Evolutionary conservation across 495 filamentous ascomycete species (phyloP), one percentile per base, ranked within the genome.

Genomic region (Lophiostoma macrostomum): DNA sequence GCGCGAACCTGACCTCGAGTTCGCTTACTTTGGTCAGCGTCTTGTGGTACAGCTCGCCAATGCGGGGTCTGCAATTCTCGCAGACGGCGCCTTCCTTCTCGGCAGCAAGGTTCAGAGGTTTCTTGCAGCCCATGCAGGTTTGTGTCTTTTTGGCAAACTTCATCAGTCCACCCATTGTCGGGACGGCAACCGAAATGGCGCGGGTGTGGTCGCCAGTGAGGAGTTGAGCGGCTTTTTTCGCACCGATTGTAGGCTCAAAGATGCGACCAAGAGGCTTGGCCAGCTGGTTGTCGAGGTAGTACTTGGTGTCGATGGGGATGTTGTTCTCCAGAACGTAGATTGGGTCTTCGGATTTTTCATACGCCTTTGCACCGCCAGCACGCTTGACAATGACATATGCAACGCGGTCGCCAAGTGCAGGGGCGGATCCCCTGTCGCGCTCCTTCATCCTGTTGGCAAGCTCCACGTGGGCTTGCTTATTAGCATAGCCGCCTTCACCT

Each of bases 71-170:
- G 65, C 91, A 95, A 62, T 94, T 78, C 23, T 80, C 76, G 65
- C 93, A 97, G 22, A 97, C 91, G 0, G 94, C 93, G 6, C 91
- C 93, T 1, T 79, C 82, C 64, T 76, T 80, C 70, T 95, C 90
- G 12, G 84, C 81, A 54, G 89, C 85, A 45, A 80, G 80, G 4
- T 78, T 78, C 4, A 99, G 78, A 2, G 93, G 94, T 68, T 95
- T 95, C 75, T 96, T 99, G 80, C 93, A 99, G 5, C 91, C 93
- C 85, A 97, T 91, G 67, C 93, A 99, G 1, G 94, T 99, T 71
- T 89, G 83, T 0, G 94, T 97, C 67, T 90, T 95, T 71, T 96
- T 96, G 25, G 93, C 80, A 64, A 97, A 99, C 69, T 94, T 96
- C 94, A 97, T 99, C 18, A 99, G 76, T 0, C 93, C 93, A 39